Conservation (phyloP, 2,329 filamentous ascomycete genomes). For the Monilinia fructigena region DNA sequence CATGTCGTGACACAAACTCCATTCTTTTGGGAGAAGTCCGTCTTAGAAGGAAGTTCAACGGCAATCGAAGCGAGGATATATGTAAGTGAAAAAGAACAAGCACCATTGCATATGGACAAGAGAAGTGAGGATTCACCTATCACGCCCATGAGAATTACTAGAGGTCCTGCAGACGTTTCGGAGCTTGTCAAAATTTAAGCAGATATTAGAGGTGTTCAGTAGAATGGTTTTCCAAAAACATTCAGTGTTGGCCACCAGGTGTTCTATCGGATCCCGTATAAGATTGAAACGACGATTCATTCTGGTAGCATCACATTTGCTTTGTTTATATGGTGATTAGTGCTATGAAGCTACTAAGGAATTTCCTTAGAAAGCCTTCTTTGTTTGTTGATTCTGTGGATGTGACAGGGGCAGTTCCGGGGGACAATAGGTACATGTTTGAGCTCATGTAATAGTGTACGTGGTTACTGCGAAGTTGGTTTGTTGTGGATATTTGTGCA, state of each 20-base stretch:
- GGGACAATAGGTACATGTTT: neutral
- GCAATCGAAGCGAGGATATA: neutral
- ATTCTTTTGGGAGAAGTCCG: constrained; percentile 1
- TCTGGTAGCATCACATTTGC: constrained; percentile 4
- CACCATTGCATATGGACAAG: neutral
- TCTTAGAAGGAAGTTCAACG: neutral
- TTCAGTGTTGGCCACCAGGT: neutral
- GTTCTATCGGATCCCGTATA: neutral
- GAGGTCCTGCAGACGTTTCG: neutral
- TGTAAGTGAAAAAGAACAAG: neutral
- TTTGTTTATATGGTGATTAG: neutral
- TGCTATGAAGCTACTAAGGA: constrained; percentile 3
- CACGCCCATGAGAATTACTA: neutral
- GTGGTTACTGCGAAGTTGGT: too few species aligned
- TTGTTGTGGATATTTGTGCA: neutral
- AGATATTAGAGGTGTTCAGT: constrained; percentile 1
- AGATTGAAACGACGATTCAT: constrained; percentile 3
- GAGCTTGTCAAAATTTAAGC: constrained; percentile 11
- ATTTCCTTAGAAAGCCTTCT: neutral
- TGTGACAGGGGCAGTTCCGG: neutral
- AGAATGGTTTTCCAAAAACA: neutral
- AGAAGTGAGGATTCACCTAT: neutral
- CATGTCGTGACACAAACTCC: constrained; percentile 1
- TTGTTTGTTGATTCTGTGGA: neutral
- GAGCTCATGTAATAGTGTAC: neutral